Percentiles rank a stretch among this genome's conserved stretches.
Conservation (phyloP, 2,329 filamentous ascomycete genomes). For the Cytospora piceae region DNA sequence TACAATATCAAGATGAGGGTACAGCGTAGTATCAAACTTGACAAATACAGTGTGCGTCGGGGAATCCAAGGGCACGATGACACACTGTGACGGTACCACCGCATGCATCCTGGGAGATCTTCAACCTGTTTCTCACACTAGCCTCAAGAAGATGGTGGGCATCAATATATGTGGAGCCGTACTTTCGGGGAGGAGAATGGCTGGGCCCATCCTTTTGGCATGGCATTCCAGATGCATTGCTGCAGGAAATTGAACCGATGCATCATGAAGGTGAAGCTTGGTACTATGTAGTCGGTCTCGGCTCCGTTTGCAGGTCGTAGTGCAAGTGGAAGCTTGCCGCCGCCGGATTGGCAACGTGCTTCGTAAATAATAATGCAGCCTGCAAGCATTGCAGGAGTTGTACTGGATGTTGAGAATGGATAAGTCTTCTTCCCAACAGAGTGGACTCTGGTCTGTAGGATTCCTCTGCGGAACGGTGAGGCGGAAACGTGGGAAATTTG, state of each 20-base stretch:
- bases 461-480: conserved; percentile 5
- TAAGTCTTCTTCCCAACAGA: neutral
- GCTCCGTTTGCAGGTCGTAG: conserved; percentile 21
- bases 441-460: neutral
- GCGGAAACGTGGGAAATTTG: conserved; percentile 9
- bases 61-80: too few relatives aligned
- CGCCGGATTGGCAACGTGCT: neutral
- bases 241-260: conserved; percentile 19
- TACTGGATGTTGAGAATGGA: neutral
- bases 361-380: too few relatives aligned
- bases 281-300: conserved; percentile 7
- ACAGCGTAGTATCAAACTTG: neutral
- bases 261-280: conserved; percentile 22
- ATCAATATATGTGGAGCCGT: conserved; percentile 26
- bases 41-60: conserved; percentile 8
- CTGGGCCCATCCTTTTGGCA: conserved; percentile 28
- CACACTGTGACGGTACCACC: conserved; percentile 16
- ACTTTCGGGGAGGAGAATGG: conserved; percentile 25
- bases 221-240: conserved; percentile 26
- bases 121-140: conserved; percentile 25
- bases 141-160: conserved; percentile 20
- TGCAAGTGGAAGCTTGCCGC: neutral
- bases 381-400: neutral
- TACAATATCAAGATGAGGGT: neutral
- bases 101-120: conserved; percentile 21